phyloP scores from a whole-genome alignment of 2,329 filamentous ascomycete genomes.

The Epichloe amarillans region DNA sequence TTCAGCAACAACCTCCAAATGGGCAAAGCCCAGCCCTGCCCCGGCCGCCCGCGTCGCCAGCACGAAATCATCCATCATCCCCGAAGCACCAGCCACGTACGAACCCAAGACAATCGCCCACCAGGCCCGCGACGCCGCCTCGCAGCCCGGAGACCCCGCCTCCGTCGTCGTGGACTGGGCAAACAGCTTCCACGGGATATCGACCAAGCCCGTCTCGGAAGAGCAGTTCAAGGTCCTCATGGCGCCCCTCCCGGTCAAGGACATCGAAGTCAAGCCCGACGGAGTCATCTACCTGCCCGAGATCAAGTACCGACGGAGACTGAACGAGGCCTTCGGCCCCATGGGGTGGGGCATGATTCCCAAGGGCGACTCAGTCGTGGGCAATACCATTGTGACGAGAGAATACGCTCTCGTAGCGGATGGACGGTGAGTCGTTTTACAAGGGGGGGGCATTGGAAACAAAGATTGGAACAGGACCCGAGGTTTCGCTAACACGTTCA shows the following conservation, averaged over 20 bases:
- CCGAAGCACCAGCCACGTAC: constrained; percentile 4
- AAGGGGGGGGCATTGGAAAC: no score
- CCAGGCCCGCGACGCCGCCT: constrained; percentile 4
- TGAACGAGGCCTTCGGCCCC: constrained; percentile 86
- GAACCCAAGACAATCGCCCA: constrained; percentile 9
- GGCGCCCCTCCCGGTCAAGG: constrained; percentile 50
- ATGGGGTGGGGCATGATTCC: constrained; percentile 93
- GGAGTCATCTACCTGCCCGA: constrained; percentile 93
- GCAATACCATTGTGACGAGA: constrained; percentile 66
- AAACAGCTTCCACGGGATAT: constrained; percentile 69
- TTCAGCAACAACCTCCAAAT: neutral
- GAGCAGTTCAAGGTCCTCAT: constrained; percentile 58
- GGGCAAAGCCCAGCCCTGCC: neutral
- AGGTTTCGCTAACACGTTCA: no score
- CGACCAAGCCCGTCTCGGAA: constrained; percentile 53
- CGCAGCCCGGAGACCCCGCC: neutral
- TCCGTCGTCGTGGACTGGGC: constrained; percentile 55
- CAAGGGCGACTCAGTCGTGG: constrained; percentile 70
- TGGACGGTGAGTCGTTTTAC: constrained; percentile 51
- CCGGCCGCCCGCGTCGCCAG: neutral
- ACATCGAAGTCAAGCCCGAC: constrained; percentile 96
- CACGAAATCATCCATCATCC: neutral
- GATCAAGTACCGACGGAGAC: constrained; percentile 88
- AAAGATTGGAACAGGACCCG: no score
- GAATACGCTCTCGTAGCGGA: constrained; percentile 87